Conservation (phyloP, 306 rosid species). For the Cajanus cajan region DNA sequence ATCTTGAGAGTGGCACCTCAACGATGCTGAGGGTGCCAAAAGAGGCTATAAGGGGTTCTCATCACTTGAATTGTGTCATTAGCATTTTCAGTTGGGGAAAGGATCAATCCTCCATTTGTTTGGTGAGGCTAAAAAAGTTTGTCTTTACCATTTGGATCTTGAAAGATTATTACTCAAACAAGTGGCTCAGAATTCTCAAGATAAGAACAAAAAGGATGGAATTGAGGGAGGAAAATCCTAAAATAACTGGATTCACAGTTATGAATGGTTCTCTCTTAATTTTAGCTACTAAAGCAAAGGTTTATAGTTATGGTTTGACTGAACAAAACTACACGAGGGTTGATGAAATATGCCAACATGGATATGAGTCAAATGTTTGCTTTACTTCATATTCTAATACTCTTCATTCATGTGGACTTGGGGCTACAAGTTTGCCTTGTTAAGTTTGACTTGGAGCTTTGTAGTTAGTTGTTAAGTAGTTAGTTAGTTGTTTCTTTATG, state of each 20-base stretch:
- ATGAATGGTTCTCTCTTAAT: background rate
- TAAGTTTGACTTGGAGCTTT: background rate
- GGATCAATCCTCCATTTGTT: constrained; percentile 5
- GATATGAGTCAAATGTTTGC: background rate
- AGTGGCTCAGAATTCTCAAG: background rate
- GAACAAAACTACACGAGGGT: background rate
- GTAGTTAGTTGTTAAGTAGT: background rate
- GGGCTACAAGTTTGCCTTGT: background rate
- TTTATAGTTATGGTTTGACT: constrained; percentile 20
- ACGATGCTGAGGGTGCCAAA: background rate
- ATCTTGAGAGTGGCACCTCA: background rate
- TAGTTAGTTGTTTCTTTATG: too few species aligned
- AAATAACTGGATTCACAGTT: background rate
- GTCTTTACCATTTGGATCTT: constrained; percentile 20
- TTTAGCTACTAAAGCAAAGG: background rate
- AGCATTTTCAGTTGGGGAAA: constrained; percentile 2
- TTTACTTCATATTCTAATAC: background rate
- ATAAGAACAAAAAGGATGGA: background rate
- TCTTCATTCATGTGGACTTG: background rate
- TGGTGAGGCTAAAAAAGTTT: constrained; percentile 12
- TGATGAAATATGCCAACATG: constrained; percentile 15
- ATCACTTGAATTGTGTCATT: background rate
- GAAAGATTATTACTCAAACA: background rate
- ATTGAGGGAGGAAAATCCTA: background rate
- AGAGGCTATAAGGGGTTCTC: background rate